phyloP scores from a whole-genome alignment of 108 stramenopile species.

The Nitzschia sp. region DNA sequence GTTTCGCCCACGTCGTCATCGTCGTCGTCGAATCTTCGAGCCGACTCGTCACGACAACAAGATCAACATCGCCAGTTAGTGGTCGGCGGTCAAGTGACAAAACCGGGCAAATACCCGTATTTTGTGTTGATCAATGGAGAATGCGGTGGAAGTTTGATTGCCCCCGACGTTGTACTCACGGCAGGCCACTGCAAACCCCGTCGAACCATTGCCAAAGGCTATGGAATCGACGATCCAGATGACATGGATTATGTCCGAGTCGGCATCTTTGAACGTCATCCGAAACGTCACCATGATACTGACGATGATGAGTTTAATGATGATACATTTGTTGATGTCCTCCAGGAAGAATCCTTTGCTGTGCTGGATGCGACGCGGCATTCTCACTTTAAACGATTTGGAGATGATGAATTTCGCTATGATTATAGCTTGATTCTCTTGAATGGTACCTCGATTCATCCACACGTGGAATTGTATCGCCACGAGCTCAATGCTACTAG shows the following conservation, averaged over 20 bases:
- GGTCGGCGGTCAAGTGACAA: slow-evolving; percentile 3
- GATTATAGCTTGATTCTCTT: slow-evolving; percentile 18
- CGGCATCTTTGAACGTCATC: neutral
- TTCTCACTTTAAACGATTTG: neutral
- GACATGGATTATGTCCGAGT: slow-evolving; percentile 5
- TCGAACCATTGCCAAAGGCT: neutral
- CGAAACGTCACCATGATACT: neutral
- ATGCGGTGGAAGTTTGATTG: slow-evolving; percentile 22
- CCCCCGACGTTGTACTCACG: slow-evolving; percentile 16
- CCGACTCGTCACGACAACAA: no score
- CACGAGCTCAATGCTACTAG: neutral
- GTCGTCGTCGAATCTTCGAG: no score
- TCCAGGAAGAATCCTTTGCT: neutral
- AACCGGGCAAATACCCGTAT: slow-evolving; percentile 14
- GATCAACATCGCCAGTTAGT: neutral
- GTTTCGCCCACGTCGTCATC: no score
- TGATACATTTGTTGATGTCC: neutral
- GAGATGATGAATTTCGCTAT: slow-evolving; percentile 23
- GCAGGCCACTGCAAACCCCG: slow-evolving; percentile 22
- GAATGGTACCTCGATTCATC: slow-evolving; percentile 12
- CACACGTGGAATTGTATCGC: neutral
- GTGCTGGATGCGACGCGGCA: slow-evolving; percentile 1
- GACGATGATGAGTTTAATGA: neutral
- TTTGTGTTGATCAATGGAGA: slow-evolving; percentile 2
- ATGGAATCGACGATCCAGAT: neutral